Conservation (phyloP, 179 eudicot species). For the Kewa caespitosa region DNA sequence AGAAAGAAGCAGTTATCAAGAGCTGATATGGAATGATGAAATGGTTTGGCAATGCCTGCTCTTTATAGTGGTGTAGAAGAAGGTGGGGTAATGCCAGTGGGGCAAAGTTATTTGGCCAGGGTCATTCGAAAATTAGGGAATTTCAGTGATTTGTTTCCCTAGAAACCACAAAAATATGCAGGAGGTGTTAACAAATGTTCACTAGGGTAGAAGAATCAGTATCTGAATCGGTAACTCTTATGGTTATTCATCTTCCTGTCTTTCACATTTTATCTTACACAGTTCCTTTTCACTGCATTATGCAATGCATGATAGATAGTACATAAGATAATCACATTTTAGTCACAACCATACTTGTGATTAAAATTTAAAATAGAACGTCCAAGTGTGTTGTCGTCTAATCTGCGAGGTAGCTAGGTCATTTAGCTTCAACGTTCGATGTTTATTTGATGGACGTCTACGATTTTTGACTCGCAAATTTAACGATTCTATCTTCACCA, state of each 20-base stretch:
- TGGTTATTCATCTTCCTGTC: background rate
- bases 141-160: conserved; percentile 18
- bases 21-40: conserved; percentile 28
- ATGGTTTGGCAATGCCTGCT: conserved; percentile 32
- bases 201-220: conserved; percentile 20
- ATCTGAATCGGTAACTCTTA: conserved; percentile 25
- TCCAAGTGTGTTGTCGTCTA: background rate
- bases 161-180: conserved; percentile 25
- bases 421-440: background rate
- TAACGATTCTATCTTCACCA: background rate
- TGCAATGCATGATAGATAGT: background rate
- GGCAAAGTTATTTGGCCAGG: conserved; percentile 13
- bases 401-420: background rate
- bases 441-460: background rate
- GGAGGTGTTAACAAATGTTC: background rate
- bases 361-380: background rate
- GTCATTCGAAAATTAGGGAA: background rate
- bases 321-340: background rate
- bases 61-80: conserved; percentile 36
- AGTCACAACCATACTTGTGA: background rate
- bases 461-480: background rate
- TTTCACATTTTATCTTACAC: background rate
- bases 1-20: conserved; percentile 6
- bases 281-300: background rate
- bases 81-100: conserved; percentile 35